These are phyloP conservation scores for Diaporthe sp. DNA, from an alignment of 2,329 filamentous ascomycete genomes.

Conservation along the genomic window DNA sequence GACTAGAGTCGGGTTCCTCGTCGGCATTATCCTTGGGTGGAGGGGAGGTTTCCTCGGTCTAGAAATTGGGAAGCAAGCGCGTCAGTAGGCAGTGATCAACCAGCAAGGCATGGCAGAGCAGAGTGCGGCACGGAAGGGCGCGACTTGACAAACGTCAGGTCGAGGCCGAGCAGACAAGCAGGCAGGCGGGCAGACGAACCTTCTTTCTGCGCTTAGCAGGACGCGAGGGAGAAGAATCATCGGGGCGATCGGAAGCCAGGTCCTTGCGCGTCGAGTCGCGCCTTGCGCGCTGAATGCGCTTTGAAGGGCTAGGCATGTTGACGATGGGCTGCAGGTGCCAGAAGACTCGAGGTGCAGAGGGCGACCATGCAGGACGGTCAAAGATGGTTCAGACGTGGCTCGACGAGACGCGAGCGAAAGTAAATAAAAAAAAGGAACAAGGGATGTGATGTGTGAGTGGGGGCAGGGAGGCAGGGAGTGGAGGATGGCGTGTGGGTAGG, in stretches of 20 bases:
- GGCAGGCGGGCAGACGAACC: slow-evolving; percentile 54
- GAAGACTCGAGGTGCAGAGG: slow-evolving; percentile 21
- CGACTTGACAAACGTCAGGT: slow-evolving; percentile 32
- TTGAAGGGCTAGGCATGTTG: slow-evolving; percentile 50
- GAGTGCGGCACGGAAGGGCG: slow-evolving; percentile 31
- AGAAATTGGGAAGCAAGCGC: background rate
- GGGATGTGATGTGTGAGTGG: slow-evolving; percentile 34
- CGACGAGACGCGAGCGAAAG: slow-evolving; percentile 25
- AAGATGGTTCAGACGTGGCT: slow-evolving; percentile 19
- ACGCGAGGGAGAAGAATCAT: slow-evolving; percentile 71
- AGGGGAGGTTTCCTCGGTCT: slow-evolving; percentile 36
- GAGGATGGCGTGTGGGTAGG: slow-evolving; percentile 26
- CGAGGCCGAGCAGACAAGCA: background rate
- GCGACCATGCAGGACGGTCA: slow-evolving; percentile 38
- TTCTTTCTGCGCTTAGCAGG: slow-evolving; percentile 77
- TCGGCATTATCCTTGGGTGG: slow-evolving; percentile 61
- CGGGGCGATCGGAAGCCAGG: slow-evolving; percentile 47
- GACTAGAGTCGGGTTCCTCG: slow-evolving; percentile 51
- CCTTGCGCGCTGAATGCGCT: slow-evolving; percentile 51
- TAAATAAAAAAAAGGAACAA: slow-evolving; percentile 38
- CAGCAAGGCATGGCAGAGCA: background rate
- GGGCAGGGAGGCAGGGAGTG: slow-evolving; percentile 38
- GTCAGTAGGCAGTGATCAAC: slow-evolving; percentile 19
- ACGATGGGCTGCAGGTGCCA: slow-evolving; percentile 30
- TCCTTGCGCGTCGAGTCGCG: slow-evolving; percentile 52